Conservation (phyloP, 257 asterid species). For the Solanum piurae region DNA sequence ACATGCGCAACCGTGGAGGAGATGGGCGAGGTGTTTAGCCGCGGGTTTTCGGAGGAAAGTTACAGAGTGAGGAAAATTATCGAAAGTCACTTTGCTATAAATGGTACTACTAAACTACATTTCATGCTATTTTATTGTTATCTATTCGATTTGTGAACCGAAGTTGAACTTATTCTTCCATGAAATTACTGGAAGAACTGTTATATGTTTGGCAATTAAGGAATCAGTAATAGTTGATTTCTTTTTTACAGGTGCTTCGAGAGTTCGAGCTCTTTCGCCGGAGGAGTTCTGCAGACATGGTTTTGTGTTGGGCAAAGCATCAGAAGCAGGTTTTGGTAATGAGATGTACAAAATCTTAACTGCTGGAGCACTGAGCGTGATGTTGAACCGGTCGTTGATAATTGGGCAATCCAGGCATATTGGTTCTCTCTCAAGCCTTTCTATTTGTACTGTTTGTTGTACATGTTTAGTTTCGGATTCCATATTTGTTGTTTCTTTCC, state of each 20-base stretch:
- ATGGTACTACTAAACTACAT: constrained; percentile 28
- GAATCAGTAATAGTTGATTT: background rate
- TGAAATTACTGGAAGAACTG: background rate
- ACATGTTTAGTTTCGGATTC: constrained; percentile 13
- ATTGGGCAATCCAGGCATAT: constrained; percentile 99
- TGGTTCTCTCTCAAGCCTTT: constrained; percentile 90
- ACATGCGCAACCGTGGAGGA: constrained; percentile 90
- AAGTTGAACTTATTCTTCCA: background rate
- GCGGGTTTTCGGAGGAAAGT: constrained; percentile 51
- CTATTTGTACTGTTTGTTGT: constrained; percentile 16
- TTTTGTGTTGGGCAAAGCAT: constrained; percentile 86
- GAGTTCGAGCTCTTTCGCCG: constrained; percentile 58
- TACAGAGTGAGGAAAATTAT: constrained; percentile 51
- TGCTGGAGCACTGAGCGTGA: constrained; percentile 92
- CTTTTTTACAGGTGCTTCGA: constrained; percentile 51
- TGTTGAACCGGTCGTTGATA: constrained; percentile 95
- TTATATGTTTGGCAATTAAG: background rate
- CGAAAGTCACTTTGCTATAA: constrained; percentile 45
- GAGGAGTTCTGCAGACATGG: constrained; percentile 86
- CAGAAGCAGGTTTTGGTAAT: constrained; percentile 97
- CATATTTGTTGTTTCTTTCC: background rate
- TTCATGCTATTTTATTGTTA: background rate
- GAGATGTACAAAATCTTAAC: constrained; percentile 88
- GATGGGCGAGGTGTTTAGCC: constrained; percentile 69
- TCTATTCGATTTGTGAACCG: background rate